Evolutionary conservation across 495 filamentous ascomycete genomes (phyloP).

Genomic region (Penicillium waksmanii): DNA sequence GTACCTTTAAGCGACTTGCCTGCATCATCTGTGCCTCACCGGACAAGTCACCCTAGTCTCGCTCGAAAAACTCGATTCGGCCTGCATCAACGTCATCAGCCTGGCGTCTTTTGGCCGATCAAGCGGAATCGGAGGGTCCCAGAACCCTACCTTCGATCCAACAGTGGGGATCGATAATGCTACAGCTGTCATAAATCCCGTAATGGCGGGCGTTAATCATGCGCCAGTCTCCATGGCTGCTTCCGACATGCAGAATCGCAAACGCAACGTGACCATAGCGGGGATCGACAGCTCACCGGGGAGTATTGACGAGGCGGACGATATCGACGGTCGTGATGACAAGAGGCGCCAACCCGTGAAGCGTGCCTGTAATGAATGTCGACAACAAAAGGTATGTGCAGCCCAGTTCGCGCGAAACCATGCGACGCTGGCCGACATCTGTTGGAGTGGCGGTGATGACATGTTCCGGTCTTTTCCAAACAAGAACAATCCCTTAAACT

Average conservation of each 20-base stretch:
- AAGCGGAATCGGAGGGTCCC: conserved; percentile 42
- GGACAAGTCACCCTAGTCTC: neutral
- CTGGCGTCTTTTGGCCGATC: conserved; percentile 45
- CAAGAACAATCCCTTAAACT: conserved; percentile 10
- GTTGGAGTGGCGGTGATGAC: neutral
- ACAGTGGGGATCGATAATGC: conserved; percentile 40
- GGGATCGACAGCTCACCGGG: conserved; percentile 69
- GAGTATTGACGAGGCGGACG: conserved; percentile 70
- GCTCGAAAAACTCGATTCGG: conserved; percentile 11
- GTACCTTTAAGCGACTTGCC: neutral
- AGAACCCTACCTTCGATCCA: conserved; percentile 34
- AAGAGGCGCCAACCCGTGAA: conserved; percentile 76
- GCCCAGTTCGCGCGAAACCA: neutral
- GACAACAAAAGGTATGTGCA: conserved; percentile 81
- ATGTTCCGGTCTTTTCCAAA: neutral
- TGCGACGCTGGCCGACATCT: conserved; percentile 9
- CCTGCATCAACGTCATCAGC: conserved; percentile 35
- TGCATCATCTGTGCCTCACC: neutral
- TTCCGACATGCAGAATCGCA: conserved; percentile 43
- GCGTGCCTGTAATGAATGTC: conserved; percentile 91
- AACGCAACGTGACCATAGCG: conserved; percentile 50
- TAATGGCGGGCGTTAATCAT: conserved; percentile 49
- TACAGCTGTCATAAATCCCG: conserved; percentile 44
- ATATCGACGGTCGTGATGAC: conserved; percentile 59
- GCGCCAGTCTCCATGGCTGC: conserved; percentile 37